Base-by-base conservation (phyloP, 352 stramenopile species). In the Plasmopara viticola region DNA sequence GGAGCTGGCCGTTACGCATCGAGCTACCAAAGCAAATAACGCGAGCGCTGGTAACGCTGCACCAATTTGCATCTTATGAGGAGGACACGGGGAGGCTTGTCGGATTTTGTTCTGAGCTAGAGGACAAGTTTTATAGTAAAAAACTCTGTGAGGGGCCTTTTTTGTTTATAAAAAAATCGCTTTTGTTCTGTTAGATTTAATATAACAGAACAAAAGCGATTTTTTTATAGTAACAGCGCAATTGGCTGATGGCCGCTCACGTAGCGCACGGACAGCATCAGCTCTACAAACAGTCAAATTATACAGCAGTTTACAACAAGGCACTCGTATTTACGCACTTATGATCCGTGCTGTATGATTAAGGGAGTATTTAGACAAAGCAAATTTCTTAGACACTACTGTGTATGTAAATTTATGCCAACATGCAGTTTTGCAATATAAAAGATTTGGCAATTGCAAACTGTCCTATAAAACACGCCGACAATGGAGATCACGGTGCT, bases 401-500 rank as follows among this genome's bases (percentile, higher is more conserved):
- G 20, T 25, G 20, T 25, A 25, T 25, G 20, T 25, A 25, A 3
- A 25, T 35, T 6, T 35, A 35, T 35, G 31, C 10, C 31, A 6
- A 35, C 10, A 35, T 12, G 10, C 31, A 35, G 31, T 35, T 35
- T 12, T 35, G 31, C 31, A 25, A 25, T 25, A 25, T 25, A 3
- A 25, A 25, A 25, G 20, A 3, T 35, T 35, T 35, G 31, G 1
- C 31, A 35, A 12, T 35, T 35, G 10, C 31, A 12, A 35, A 12
- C 6, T 1, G 6, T 12, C 31, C 5, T 35, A 29, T 25, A 25
- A 25, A 25, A 3, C 40, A 47, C 25, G 20, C 33, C 42, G 30
- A 48, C 9, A 15, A 74, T 81, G 65, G 54, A 72, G 38, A 44
- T 92, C 52, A 86, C 86, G 45, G 75, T 90, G 69, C 72, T 92